A percentile compares a stretch with the other conserved stretches of the same genome.
phyloP scores from a whole-genome alignment of 2,329 filamentous ascomycete species.

The Penicillium psychrosexuale region DNA sequence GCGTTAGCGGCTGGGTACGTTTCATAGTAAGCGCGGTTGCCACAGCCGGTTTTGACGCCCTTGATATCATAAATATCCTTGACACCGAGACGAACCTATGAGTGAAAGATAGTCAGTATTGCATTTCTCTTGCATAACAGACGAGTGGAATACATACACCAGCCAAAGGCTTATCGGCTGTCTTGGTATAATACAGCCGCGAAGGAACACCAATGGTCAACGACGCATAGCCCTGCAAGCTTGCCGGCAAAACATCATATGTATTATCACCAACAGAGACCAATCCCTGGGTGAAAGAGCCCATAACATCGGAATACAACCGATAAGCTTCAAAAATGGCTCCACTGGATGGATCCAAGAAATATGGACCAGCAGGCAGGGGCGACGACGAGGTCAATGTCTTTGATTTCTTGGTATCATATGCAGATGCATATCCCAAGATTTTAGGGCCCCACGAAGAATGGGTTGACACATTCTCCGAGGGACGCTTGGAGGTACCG shows the following conservation, averaged over 20 bases:
- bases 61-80: constrained; percentile 62
- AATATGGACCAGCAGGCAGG: background rate
- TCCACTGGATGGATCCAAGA: background rate
- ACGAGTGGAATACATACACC: constrained; percentile 34
- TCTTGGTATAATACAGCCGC: constrained; percentile 55
- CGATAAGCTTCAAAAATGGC: background rate
- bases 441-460: background rate
- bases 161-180: constrained; percentile 47
- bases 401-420: background rate
- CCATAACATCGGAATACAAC: background rate
- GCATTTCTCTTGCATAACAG: background rate
- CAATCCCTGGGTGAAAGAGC: background rate
- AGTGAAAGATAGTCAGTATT: background rate
- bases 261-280: background rate
- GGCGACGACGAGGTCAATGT: background rate
- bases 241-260: background rate
- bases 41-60: constrained; percentile 55
- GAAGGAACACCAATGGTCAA: constrained; percentile 53
- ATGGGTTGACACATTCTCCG: background rate
- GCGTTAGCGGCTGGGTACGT: constrained; percentile 48
- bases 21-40: constrained; percentile 58
- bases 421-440: background rate
- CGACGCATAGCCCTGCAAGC: background rate
- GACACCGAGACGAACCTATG: constrained; percentile 45
- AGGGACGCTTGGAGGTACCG: background rate